Conservation (phyloP, 257 asterid genomes). For the Nyctanthes arbortristis region DNA sequence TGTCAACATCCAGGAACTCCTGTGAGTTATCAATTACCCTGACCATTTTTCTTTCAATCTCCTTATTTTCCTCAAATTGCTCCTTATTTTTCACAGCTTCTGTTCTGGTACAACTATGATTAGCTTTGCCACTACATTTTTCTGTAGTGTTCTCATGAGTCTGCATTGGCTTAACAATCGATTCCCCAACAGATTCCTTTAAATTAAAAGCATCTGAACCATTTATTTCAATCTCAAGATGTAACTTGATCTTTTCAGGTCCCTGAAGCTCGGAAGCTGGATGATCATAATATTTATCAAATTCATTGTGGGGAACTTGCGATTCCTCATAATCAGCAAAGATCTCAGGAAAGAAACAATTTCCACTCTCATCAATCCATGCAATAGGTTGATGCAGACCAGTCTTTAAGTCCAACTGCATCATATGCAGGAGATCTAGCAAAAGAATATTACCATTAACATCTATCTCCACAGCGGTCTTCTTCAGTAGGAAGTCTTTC, state of each 20-base stretch:
- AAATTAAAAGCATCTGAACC: conserved; percentile 59
- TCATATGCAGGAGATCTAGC: conserved; percentile 79
- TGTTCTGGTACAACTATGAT: conserved; percentile 35
- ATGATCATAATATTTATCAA: conserved; percentile 28
- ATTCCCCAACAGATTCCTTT: conserved; percentile 71
- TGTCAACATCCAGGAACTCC: conserved; percentile 34
- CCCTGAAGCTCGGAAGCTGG: conserved; percentile 36
- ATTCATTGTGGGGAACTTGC: conserved; percentile 24
- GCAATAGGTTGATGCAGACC: conserved; percentile 72
- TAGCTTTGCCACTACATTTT: conserved; percentile 35
- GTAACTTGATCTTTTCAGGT: conserved; percentile 55
- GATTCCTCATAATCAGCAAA: conserved; percentile 39
- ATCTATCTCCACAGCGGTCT: conserved; percentile 56
- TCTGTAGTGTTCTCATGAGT: conserved; percentile 35
- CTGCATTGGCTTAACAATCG: conserved; percentile 49
- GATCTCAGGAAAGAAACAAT: conserved; percentile 77
- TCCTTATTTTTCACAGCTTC: conserved; percentile 34
- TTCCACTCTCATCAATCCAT: conserved; percentile 84
- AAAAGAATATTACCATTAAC: conserved; percentile 41
- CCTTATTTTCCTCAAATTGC: conserved; percentile 29
- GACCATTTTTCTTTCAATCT: conserved; percentile 26
- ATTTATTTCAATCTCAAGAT: conserved; percentile 69
- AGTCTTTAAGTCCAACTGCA: conserved; percentile 57
- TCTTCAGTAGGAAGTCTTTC: conserved; percentile 56
- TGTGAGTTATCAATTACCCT: conserved; percentile 20